Evolutionary conservation across 257 asterid genomes (phyloP).

Genomic region (Henckelia pumila): DNA sequence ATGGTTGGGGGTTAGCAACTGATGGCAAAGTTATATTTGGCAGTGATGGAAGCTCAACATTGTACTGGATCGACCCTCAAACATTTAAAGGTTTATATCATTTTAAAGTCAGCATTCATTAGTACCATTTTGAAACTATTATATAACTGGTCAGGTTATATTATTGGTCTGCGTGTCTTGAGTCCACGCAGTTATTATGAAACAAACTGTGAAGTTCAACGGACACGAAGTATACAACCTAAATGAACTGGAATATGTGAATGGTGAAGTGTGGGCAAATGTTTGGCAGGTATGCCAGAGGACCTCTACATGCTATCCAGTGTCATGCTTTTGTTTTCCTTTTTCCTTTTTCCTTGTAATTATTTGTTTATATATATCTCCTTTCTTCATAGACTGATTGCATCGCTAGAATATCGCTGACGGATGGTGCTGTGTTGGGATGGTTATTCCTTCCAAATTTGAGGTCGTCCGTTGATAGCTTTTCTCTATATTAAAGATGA

Average conservation of each 20-base stretch:
- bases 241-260: slow-evolving; percentile 84
- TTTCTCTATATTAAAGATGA: slow-evolving; percentile 1
- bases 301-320: background rate
- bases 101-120: slow-evolving; percentile 20
- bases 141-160: background rate
- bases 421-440: slow-evolving; percentile 61
- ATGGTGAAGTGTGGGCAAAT: slow-evolving; percentile 96
- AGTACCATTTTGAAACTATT: background rate
- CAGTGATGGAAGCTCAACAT: slow-evolving; percentile 84
- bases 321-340: background rate
- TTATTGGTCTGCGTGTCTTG: slow-evolving; percentile 17
- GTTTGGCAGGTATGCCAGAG: slow-evolving; percentile 58
- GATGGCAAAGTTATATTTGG: slow-evolving; percentile 76
- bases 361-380: background rate
- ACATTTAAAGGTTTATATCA: slow-evolving; percentile 57
- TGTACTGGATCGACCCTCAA: slow-evolving; percentile 72
- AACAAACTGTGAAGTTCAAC: slow-evolving; percentile 60
- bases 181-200: slow-evolving; percentile 48
- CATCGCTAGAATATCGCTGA: slow-evolving; percentile 78
- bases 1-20: slow-evolving; percentile 98
- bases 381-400: slow-evolving; percentile 75
- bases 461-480: slow-evolving; percentile 41
- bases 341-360: background rate
- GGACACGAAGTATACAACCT: slow-evolving; percentile 73
- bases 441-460: slow-evolving; percentile 81